A percentile compares a stretch with the other conserved stretches of the same genome.
Conservation (phyloP, 2,329 filamentous ascomycete genomes). For the Paraphoma sp. region DNA sequence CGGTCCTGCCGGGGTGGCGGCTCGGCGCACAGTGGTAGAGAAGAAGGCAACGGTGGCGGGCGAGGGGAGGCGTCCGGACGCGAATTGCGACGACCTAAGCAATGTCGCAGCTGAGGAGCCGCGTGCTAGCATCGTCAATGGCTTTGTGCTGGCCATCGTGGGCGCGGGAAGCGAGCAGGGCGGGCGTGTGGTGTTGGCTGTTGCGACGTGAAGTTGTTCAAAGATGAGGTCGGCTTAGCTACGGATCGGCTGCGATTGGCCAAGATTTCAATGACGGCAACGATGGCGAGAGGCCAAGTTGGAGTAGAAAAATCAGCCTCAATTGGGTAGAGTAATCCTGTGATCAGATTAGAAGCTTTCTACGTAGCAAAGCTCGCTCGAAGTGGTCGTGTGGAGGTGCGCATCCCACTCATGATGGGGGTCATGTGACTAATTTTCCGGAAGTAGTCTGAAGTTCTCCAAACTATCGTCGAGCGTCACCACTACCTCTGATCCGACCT, state of each 20-base stretch:
- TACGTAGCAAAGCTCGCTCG: neutral
- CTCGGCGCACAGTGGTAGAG: conserved; percentile 67
- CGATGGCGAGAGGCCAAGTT: conserved; percentile 18
- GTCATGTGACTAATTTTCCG: conserved; percentile 3
- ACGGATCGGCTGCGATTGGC: conserved; percentile 40
- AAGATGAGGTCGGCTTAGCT: conserved; percentile 29
- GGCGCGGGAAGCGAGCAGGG: conserved; percentile 36
- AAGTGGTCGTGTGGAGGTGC: conserved; percentile 5
- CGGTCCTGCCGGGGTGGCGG: conserved; percentile 74
- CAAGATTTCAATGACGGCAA: conserved; percentile 28
- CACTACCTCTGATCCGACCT: conserved; percentile 32
- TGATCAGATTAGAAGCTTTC: neutral
- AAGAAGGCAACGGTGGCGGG: conserved; percentile 63
- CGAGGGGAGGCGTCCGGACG: conserved; percentile 45
- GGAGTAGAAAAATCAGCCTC: conserved; percentile 1
- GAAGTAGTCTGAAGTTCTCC: conserved; percentile 13
- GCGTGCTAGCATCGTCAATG: conserved; percentile 57
- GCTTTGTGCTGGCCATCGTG: conserved; percentile 57
- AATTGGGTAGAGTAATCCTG: neutral
- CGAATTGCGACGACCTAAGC: conserved; percentile 43
- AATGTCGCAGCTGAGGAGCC: conserved; percentile 50
- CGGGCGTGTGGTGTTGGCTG: conserved; percentile 27
- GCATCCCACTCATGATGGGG: conserved; percentile 7
- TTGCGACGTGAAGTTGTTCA: conserved; percentile 27
- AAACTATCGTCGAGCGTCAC: conserved; percentile 31